phyloP scores from a whole-genome alignment of 2,329 filamentous ascomycete species.

The Aspergillus nomiae region DNA sequence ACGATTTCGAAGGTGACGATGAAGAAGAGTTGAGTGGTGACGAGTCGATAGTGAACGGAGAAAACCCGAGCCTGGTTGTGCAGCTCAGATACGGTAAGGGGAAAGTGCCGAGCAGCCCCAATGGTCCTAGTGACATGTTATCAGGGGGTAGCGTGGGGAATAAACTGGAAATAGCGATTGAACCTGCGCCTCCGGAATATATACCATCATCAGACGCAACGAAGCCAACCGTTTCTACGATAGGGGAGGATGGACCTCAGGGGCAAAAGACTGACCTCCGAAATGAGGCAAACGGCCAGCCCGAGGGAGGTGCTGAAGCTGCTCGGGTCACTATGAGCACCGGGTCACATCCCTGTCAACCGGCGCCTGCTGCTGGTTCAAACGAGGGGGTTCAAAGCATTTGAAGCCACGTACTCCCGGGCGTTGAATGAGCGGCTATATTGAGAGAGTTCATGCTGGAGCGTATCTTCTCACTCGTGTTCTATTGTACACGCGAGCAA shows the following conservation, averaged over 20 bases:
- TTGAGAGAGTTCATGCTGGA: conserved; percentile 9
- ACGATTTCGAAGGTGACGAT: conserved; percentile 61
- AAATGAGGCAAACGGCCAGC: conserved; percentile 1
- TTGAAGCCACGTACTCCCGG: neutral
- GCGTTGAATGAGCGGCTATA: neutral
- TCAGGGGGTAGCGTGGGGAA: conserved; percentile 8
- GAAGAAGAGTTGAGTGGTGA: conserved; percentile 46
- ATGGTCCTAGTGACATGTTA: conserved; percentile 21
- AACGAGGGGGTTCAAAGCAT: neutral
- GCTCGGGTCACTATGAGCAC: neutral
- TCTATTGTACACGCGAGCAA: conserved; percentile 5
- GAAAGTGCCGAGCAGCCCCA: conserved; percentile 21
- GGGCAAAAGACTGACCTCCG: neutral
- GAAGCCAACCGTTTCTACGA: neutral
- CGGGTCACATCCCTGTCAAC: neutral
- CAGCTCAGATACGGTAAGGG: conserved; percentile 60
- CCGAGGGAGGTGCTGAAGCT: neutral
- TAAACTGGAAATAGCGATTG: conserved; percentile 14
- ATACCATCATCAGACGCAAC: conserved; percentile 1
- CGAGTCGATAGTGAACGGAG: conserved; percentile 50
- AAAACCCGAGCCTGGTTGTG: conserved; percentile 69
- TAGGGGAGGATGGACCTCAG: neutral
- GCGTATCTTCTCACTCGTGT: conserved; percentile 5
- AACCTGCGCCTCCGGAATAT: conserved; percentile 3
- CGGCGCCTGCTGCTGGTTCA: neutral